These are phyloP conservation scores for Arachis monticola DNA, from an alignment of 331 rosid species.

Conservation along the genomic window DNA sequence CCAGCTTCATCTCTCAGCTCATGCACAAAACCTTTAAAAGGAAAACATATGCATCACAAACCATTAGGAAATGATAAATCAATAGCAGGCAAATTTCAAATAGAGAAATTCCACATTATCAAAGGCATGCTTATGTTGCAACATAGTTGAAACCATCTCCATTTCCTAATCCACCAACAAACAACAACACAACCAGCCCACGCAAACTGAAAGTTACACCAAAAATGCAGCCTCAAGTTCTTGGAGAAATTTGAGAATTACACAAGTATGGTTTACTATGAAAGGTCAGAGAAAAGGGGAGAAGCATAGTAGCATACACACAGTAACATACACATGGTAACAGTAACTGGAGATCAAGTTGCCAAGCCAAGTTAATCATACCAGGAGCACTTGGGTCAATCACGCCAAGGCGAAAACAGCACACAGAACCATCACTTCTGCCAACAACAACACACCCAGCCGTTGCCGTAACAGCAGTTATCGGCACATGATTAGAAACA, in stretches of 20 bases:
- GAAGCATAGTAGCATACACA: no score
- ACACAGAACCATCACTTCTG: constrained; percentile 71
- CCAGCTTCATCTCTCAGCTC: constrained; percentile 94
- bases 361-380: constrained; percentile 38
- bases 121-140: constrained; percentile 6
- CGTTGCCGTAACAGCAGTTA: constrained; percentile 62
- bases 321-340: background rate
- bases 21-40: constrained; percentile 52
- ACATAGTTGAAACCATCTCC: constrained; percentile 13
- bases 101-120: constrained; percentile 23
- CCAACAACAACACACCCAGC: constrained; percentile 78
- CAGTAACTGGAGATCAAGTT: background rate
- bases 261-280: background rate
- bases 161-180: background rate
- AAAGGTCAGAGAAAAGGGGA: background rate
- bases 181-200: constrained; percentile 19
- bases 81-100: constrained; percentile 15
- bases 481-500: constrained; percentile 41
- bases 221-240: constrained; percentile 13
- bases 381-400: constrained; percentile 71
- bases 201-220: background rate
- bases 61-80: constrained; percentile 14
- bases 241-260: background rate
- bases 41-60: constrained; percentile 37
- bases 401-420: constrained; percentile 73